Base-by-base conservation (phyloP, 2,329 filamentous ascomycete species). In the Penicillium occitanis region DNA sequence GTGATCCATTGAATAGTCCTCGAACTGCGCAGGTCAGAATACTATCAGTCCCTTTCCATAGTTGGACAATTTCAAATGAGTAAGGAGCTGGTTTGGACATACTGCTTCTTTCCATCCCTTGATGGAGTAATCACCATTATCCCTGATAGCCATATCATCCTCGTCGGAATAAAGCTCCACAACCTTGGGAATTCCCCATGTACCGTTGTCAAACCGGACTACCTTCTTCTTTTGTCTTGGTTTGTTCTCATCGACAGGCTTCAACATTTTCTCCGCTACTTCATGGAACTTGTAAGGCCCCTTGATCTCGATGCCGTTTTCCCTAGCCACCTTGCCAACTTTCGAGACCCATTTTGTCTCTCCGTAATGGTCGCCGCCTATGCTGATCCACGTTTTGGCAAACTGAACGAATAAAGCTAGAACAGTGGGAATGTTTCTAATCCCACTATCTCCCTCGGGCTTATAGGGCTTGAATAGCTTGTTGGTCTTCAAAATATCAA, bases 301-400 rank as follows among this genome's bases (percentile, higher is more conserved):
- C 28, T 61, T 65, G 25, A 65, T 57, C 1, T 57, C 37, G n/a
- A 65, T 61, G 14, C 14, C 22, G 37, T 61, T 48, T 8, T 57
- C 35, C 25, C 42, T 51, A 17, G 63, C 63, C 35, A 61, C 33
- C 33, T 44, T 30, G 22, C 13, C 63, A 61, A 65, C 30, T 28
- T 55, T 65, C 17, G 63, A 22, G 28, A 61, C 58, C 63, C 63
- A 65, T 7, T 44, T 59, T n/a, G 57, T 65, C 57, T 61, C 63
- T 46, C 57, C 63, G 48, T 46, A 55, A 19, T 61, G 63, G 28
- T 65, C 63, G 13, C 57, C 63, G 14, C 25, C 57, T 37, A 65
- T 57, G 35, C 1, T 5, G 25, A 17, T 44, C 64, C 64, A 65
- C 25, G 48, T 37, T 25, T 28, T 2, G 40, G n/a, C 13, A 61